phyloP scores from a whole-genome alignment of 768 basidiomycete genomes.

The Mycena vulgaris region DNA sequence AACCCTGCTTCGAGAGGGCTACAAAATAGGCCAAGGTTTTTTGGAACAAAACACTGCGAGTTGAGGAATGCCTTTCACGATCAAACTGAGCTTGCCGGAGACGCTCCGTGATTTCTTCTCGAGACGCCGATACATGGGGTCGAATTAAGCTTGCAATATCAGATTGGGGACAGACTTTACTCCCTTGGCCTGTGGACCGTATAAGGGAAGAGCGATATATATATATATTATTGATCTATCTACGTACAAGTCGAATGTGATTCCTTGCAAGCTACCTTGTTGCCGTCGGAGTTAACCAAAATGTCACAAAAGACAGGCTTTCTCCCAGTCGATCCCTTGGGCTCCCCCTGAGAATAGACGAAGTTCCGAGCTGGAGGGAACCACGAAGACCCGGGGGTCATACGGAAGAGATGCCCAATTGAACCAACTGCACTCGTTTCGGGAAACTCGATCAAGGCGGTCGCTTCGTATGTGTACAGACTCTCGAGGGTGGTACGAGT shows the following conservation, averaged over 20 bases:
- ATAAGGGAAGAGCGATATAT: too few relatives aligned
- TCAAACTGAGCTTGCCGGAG: background rate
- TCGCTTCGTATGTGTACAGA: slow-evolving; percentile 1
- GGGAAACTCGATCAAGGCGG: background rate
- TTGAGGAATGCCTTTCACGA: background rate
- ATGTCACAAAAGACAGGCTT: background rate
- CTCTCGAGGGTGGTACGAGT: slow-evolving; percentile 8
- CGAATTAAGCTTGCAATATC: background rate
- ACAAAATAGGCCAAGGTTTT: slow-evolving; percentile 1
- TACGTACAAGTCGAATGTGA: background rate
- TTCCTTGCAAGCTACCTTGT: background rate
- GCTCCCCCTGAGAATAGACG: slow-evolving; percentile 6
- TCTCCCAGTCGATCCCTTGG: background rate
- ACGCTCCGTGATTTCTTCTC: slow-evolving; percentile 1
- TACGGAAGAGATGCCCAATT: background rate
- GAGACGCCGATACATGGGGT: slow-evolving; percentile 1
- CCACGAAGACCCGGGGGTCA: slow-evolving; percentile 3
- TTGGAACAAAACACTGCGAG: background rate
- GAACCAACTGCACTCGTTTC: slow-evolving; percentile 7
- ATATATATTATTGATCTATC: background rate
- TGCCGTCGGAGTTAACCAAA: background rate
- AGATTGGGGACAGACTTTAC: slow-evolving; percentile 3
- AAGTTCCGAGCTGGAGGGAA: background rate
- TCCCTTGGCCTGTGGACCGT: background rate
- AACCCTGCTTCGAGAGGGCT: background rate